Base-by-base conservation (phyloP, 2,329 filamentous ascomycete genomes). In the Colletotrichum eleusines region DNA sequence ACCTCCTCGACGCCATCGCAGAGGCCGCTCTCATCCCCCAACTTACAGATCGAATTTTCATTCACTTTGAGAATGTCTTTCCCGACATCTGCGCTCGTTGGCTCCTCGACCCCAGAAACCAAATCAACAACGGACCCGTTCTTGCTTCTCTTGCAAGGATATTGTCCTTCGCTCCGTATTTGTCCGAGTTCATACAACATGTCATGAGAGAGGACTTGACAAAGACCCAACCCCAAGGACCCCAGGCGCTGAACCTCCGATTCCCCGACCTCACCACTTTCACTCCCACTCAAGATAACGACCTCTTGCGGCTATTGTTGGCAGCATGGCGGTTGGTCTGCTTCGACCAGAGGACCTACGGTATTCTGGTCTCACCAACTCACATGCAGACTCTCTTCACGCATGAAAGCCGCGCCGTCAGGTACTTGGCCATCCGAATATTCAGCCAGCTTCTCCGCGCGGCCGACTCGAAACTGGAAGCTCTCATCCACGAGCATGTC, bases 71-170 rank as follows among this genome's bases (percentile, higher is more conserved):
- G 78, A 84, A 87, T 72, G 82, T 95, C 50, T 93, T 96, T 76
- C 89, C 94, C 75, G 95, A 98, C 80, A 85, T 97, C 60, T 94
- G 92, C 80, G 92, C 94, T 72, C 86, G 92, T 84, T 97, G 94
- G 94, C 84, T 92, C 54, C 84, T 85, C 76, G 79, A 83, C 78
- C 76, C 83, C 35, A 79, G 80, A 35, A 80, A 78, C 51, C 77
- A 80, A 73, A 75, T 73, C 65, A 79, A 76, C 74, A 80, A 81
- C 75, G 80, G 79, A 75, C 80, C 76, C 66, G 81, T 91, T 63
- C 86, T 95, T 73, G 87, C 91, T 66, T 91, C 93, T 40, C 92
- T 97, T 82, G 92, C 93, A 72, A 88, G 92, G 76, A 86, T 97
- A 73, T 80, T 98, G 75, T 93, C 94, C 23, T 91, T 96, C 84